Percentiles rank a stretch among this genome's conserved stretches.
phyloP scores from a whole-genome alignment of 257 asterid genomes.

The Solanum microdontum region DNA sequence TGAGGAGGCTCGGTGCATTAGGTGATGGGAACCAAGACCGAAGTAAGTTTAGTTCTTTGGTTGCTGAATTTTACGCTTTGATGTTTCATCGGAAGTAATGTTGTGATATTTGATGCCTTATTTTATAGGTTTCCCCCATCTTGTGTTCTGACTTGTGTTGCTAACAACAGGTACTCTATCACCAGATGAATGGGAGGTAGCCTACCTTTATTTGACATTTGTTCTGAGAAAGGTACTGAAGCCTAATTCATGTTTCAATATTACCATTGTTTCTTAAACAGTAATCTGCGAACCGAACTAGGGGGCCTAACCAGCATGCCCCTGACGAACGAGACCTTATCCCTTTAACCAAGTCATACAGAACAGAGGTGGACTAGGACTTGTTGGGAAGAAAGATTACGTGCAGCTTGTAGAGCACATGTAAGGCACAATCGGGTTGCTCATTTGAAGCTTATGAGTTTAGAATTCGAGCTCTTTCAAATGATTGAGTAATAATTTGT shows the following conservation, averaged over 20 bases:
- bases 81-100: neutral
- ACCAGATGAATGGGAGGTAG: conserved; percentile 96
- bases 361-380: neutral
- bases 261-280: neutral
- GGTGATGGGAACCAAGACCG: conserved; percentile 82
- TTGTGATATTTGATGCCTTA: neutral
- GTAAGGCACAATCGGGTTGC: neutral
- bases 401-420: neutral
- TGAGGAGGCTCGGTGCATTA: conserved; percentile 93
- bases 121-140: neutral
- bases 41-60: conserved; percentile 26
- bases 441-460: neutral
- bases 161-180: conserved; percentile 58
- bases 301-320: neutral
- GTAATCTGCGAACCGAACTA: neutral
- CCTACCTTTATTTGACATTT: conserved; percentile 69
- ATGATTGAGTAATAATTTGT: neutral
- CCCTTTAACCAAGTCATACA: neutral
- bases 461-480: neutral
- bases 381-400: neutral
- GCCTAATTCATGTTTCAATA: neutral
- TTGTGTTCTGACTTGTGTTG: neutral
- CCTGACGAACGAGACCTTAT: neutral
- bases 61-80: neutral
- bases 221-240: conserved; percentile 61